Base-by-base conservation (phyloP, 345 rosid genomes). In the Salix caprea region DNA sequence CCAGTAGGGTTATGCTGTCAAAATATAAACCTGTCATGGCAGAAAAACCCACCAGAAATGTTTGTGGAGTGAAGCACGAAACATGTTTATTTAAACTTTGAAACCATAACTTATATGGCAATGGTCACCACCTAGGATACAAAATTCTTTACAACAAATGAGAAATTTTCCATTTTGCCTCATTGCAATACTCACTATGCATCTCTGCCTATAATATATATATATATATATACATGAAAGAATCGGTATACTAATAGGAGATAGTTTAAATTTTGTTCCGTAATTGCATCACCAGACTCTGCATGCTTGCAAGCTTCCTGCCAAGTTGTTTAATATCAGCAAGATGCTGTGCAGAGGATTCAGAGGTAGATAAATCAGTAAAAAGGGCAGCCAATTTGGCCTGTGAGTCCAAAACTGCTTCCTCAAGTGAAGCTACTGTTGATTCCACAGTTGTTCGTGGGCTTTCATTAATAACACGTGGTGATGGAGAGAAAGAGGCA, bases 401-500 rank as follows among this genome's bases (percentile, higher is more conserved):
- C 65, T 84, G 91, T 26, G 95, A 86, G 76, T 91, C 95, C 36
- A 67, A 50, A 69, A 92, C 71, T 19, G 90, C 88, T 79, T 91
- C 95, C 86, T 94, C 98, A 1, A 96, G 88, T 67, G 89, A 93
- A 77, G 84, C 72, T 67, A 92, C 82, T 50, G 94, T 93, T 34
- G 90, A 83, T 78, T 86, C 91, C 67, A 80, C 7, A n/a, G 76
- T 76, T 50, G 82, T 37, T 1, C 40, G 72, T 26, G 75, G 62
- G 37, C 54, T 74, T 37, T 84, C 90, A 14, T 78, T 81, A 50
- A 65, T 62, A 36, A 60, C 64, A 75, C 75, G 80, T 76, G 85
- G 32, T 36, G 82, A 67, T 24, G 81, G 86, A 50, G 89, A 79
- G 70, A 75, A 82, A 61, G 71, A 83, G 56, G 73, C 68, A 56